Evolutionary conservation across 1,284 basidiomycete species (phyloP).

Genomic region (Pyrrhoderma lamaoense): DNA sequence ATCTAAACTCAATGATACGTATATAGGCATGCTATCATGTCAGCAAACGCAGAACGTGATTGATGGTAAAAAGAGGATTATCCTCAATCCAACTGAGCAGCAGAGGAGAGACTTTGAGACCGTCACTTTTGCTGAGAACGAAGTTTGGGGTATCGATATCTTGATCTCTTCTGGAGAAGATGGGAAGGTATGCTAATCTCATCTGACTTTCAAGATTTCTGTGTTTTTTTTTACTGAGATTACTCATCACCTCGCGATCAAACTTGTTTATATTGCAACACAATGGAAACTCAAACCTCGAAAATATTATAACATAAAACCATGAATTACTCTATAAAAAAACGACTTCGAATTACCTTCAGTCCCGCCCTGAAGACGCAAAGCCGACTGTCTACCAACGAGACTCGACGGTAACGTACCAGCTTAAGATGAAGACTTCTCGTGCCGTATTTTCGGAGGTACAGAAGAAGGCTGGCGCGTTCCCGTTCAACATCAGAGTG

Average conservation of each 20-base stretch:
- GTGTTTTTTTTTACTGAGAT: neutral
- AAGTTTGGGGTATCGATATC: slow-evolving; percentile 95
- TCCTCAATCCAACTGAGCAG: slow-evolving; percentile 79
- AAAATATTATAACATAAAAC: no score
- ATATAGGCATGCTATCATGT: slow-evolving; percentile 79
- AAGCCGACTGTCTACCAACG: slow-evolving; percentile 93
- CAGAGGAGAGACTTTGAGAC: slow-evolving; percentile 84
- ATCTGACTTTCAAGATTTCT: neutral
- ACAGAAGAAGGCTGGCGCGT: slow-evolving; percentile 94
- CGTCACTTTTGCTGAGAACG: slow-evolving; percentile 83
- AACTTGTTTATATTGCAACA: no score
- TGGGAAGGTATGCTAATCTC: slow-evolving; percentile 58
- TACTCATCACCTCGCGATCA: slow-evolving; percentile 11
- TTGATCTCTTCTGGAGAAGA: slow-evolving; percentile 84
- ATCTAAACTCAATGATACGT: no score
- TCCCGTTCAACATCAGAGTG: slow-evolving; percentile 94
- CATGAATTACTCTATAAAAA: no score
- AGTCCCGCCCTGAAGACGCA: slow-evolving; percentile 80
- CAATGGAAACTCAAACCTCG: no score
- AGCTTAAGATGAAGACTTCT: slow-evolving; percentile 96
- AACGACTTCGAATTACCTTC: no score
- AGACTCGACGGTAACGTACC: slow-evolving; percentile 83
- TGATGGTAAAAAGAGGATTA: slow-evolving; percentile 95
- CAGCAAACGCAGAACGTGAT: slow-evolving; percentile 91
- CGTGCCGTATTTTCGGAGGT: slow-evolving; percentile 93